Conservation (phyloP, 169 alveolate genomes). For the Cystoisospora suis region DNA sequence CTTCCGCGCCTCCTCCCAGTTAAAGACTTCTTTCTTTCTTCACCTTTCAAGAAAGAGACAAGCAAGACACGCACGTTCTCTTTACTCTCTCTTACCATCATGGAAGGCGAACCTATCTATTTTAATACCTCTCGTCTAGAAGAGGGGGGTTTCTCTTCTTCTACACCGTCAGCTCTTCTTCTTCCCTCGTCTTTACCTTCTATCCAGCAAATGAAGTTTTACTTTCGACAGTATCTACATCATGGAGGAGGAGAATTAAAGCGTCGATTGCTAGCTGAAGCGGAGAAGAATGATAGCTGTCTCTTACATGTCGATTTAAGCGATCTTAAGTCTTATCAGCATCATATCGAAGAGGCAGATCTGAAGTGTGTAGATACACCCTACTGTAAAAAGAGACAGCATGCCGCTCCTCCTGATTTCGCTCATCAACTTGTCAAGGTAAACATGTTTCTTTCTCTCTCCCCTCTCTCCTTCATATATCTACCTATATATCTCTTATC, state of each 20-base stretch:
- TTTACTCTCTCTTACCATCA: not conserved
- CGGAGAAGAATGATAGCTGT: slow-evolving; percentile 42
- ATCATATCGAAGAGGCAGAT: slow-evolving; percentile 52
- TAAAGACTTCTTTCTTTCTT: too few species aligned
- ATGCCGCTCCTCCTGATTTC: slow-evolving; percentile 64
- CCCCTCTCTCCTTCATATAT: too few species aligned
- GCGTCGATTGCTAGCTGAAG: slow-evolving; percentile 56
- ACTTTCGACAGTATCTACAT: slow-evolving; percentile 66
- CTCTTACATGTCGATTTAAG: slow-evolving; percentile 47
- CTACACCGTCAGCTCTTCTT: slow-evolving; percentile 3
- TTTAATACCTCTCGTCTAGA: slow-evolving; percentile 11
- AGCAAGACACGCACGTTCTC: too few species aligned
- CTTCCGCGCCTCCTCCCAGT: not conserved
- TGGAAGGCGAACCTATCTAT: not conserved
- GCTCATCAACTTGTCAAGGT: slow-evolving; percentile 59
- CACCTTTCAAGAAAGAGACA: not conserved
- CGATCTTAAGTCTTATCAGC: slow-evolving; percentile 58
- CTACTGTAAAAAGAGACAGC: slow-evolving; percentile 53
- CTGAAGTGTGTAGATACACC: slow-evolving; percentile 65
- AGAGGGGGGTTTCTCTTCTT: slow-evolving; percentile 22
- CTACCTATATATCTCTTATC: too few species aligned
- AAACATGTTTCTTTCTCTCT: too few species aligned
- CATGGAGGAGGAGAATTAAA: slow-evolving; percentile 56
- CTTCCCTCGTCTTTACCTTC: slow-evolving; percentile 62
- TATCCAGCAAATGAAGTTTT: slow-evolving; percentile 44